Conservation (phyloP, 306 rosid genomes). For the Vicia faba region DNA sequence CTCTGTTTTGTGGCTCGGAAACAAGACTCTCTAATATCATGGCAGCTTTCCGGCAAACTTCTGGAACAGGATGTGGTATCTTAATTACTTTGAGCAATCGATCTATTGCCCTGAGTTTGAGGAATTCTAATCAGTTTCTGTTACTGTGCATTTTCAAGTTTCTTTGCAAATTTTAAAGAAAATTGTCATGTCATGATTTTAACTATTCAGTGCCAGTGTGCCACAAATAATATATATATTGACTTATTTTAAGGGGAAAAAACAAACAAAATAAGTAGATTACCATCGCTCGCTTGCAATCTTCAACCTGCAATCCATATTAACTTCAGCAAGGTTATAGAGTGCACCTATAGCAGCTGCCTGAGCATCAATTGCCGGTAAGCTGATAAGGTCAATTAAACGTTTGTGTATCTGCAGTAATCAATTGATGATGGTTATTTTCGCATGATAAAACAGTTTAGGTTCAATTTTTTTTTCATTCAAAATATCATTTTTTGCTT, state of each 20-base stretch:
- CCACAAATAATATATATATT: no score
- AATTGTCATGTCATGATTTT: not conserved
- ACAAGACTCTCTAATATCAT: slow-evolving; percentile 93
- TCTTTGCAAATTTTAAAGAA: not conserved
- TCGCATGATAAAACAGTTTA: slow-evolving; percentile 4
- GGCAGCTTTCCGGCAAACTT: slow-evolving; percentile 94
- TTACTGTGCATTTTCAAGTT: no score
- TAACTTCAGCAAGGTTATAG: slow-evolving; percentile 96
- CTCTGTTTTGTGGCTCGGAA: slow-evolving; percentile 92
- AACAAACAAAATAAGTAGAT: slow-evolving; percentile 19
- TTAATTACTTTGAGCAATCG: slow-evolving; percentile 83
- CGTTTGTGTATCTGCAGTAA: slow-evolving; percentile 84
- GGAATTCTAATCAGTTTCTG: not conserved
- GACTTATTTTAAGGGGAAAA: not conserved
- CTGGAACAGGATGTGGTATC: slow-evolving; percentile 86
- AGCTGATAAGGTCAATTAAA: slow-evolving; percentile 83
- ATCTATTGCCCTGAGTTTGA: slow-evolving; percentile 81
- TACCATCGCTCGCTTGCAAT: slow-evolving; percentile 97
- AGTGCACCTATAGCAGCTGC: slow-evolving; percentile 98
- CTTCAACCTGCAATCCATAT: slow-evolving; percentile 95
- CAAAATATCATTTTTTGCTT: not conserved
- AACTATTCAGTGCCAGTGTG: no score
- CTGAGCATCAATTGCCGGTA: slow-evolving; percentile 86
- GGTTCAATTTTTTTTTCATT: not conserved
- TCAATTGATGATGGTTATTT: slow-evolving; percentile 28